Evolutionary conservation across 2,329 filamentous ascomycete genomes (phyloP).

Genomic region (Cladosporium austrohemisphaericum): DNA sequence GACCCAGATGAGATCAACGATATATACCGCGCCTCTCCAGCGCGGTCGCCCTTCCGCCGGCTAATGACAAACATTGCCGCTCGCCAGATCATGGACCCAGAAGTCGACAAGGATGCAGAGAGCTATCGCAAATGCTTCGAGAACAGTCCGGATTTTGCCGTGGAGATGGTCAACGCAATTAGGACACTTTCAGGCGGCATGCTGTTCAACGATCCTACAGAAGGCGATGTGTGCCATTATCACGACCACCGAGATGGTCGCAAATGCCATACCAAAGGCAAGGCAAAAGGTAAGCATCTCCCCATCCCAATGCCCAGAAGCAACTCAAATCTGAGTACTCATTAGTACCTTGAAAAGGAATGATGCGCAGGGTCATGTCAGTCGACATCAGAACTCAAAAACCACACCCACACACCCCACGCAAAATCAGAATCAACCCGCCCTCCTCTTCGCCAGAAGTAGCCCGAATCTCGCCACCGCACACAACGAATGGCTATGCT

Average conservation of each 20-base stretch:
- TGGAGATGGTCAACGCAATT: slow-evolving; percentile 53
- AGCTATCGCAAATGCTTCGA: slow-evolving; percentile 50
- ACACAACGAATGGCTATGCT: neutral
- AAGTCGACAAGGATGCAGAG: slow-evolving; percentile 46
- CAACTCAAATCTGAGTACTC: slow-evolving; percentile 10
- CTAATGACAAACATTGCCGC: slow-evolving; percentile 54
- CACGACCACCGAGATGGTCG: slow-evolving; percentile 48
- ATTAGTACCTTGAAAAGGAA: slow-evolving; percentile 14
- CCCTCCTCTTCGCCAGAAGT: neutral
- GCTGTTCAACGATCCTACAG: slow-evolving; percentile 52
- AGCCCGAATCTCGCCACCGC: neutral
- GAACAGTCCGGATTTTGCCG: slow-evolving; percentile 48
- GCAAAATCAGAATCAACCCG: slow-evolving; percentile 2
- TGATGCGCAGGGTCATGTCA: slow-evolving; percentile 14
- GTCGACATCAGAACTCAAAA: slow-evolving; percentile 7
- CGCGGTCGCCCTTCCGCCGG: slow-evolving; percentile 46
- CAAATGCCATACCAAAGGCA: slow-evolving; percentile 8
- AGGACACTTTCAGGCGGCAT: slow-evolving; percentile 47
- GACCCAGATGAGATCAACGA: slow-evolving; percentile 53
- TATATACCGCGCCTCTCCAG: slow-evolving; percentile 47
- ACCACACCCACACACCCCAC: slow-evolving; percentile 8
- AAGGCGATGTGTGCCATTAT: slow-evolving; percentile 44
- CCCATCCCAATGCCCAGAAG: neutral
- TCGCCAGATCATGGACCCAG: slow-evolving; percentile 55
- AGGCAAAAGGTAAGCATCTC: slow-evolving; percentile 1